These are phyloP conservation scores for Simplicillium aogashimaense DNA, from an alignment of 2,329 filamentous ascomycete genomes.

Conservation along the genomic window DNA sequence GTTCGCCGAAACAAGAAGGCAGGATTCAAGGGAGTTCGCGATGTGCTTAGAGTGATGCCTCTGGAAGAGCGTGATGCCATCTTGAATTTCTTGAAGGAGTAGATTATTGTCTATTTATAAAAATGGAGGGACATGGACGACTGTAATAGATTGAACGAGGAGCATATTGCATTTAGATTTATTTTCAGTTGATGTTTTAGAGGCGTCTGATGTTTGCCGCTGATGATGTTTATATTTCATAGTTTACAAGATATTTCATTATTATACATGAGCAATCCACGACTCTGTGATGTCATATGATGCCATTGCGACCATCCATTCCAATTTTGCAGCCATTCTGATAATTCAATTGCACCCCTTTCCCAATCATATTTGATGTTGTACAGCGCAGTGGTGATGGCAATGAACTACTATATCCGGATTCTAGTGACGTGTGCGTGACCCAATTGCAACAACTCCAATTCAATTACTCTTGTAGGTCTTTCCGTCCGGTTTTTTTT, in stretches of 20 bases:
- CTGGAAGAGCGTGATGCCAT: slow-evolving; percentile 81
- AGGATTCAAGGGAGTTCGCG: slow-evolving; percentile 74
- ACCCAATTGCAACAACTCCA: no score
- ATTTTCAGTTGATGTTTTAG: neutral
- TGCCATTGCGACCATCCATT: neutral
- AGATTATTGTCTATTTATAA: slow-evolving; percentile 7
- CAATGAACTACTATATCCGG: no score
- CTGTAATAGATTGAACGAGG: neutral
- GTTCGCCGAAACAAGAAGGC: slow-evolving; percentile 48
- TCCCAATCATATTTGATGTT: no score
- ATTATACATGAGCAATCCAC: neutral
- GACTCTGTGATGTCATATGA: no score
- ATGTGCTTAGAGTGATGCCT: slow-evolving; percentile 77
- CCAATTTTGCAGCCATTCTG: no score
- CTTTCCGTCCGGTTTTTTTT: no score
- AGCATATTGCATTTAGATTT: neutral
- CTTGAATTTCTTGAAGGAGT: slow-evolving; percentile 47
- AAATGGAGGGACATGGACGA: neutral
- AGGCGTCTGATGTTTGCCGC: neutral
- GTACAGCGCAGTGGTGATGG: no score
- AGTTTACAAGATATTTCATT: slow-evolving; percentile 2
- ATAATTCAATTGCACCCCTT: no score
- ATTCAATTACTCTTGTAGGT: no score
- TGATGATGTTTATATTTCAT: neutral
- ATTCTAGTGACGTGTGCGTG: no score